Evolutionary conservation across 176 grass and related monocot genomes (phyloP).

Genomic region (Oropetium thomaeum): DNA sequence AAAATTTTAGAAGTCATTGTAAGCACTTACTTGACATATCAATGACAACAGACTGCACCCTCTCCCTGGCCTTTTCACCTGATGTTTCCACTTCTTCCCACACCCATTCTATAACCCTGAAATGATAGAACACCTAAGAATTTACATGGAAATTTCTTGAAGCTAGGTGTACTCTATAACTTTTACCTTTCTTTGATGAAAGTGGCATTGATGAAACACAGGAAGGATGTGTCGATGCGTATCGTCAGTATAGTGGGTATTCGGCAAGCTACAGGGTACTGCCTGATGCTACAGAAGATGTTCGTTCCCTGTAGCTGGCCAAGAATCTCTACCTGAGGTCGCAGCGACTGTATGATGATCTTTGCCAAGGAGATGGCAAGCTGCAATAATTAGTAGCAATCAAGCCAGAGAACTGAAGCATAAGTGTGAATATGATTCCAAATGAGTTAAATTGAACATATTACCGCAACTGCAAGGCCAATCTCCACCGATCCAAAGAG

Average conservation of each 20-base stretch:
- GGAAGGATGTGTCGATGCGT: conserved; percentile 72
- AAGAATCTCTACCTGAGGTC: conserved; percentile 69
- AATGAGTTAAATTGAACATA: neutral
- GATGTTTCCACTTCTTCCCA: conserved; percentile 41
- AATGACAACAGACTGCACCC: conserved; percentile 61
- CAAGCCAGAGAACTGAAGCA: conserved; percentile 18
- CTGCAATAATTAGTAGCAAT: conserved; percentile 31
- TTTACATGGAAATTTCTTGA: neutral
- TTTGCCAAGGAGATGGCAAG: conserved; percentile 76
- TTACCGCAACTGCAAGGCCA: conserved; percentile 74
- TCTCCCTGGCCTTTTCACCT: conserved; percentile 44
- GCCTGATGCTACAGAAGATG: conserved; percentile 69
- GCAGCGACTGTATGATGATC: conserved; percentile 71
- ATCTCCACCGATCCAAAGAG: conserved; percentile 92
- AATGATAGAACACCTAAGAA: neutral
- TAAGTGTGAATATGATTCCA: neutral
- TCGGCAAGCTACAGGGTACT: conserved; percentile 60
- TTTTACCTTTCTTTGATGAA: conserved; percentile 84
- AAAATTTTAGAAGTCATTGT: neutral
- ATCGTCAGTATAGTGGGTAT: conserved; percentile 48
- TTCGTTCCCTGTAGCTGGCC: conserved; percentile 81
- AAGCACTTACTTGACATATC: conserved; percentile 82
- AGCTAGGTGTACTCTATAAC: neutral
- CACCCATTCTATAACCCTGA: conserved; percentile 64
- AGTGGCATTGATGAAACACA: conserved; percentile 86